These are phyloP conservation scores for Theileria equi DNA, from an alignment of 169 alveolate genomes.

Conservation along the genomic window DNA sequence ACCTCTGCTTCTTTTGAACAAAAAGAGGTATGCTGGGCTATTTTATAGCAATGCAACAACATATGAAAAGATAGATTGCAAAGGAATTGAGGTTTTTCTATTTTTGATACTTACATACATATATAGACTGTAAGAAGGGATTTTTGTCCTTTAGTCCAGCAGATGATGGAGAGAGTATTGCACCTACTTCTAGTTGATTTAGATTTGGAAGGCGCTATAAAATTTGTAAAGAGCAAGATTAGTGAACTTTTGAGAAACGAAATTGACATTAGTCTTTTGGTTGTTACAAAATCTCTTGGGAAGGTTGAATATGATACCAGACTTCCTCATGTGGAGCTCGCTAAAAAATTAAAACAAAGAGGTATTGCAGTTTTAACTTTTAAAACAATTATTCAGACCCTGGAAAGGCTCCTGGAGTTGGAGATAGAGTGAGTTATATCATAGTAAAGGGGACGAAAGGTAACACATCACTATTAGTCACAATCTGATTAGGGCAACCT, in stretches of 20 bases:
- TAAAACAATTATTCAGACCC: constrained; percentile 77
- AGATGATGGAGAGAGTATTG: constrained; percentile 89
- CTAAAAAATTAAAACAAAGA: constrained; percentile 91
- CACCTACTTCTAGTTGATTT: constrained; percentile 87
- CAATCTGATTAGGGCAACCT: constrained; percentile 71
- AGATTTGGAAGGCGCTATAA: constrained; percentile 89
- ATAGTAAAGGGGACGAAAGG: constrained; percentile 92
- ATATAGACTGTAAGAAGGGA: constrained; percentile 95
- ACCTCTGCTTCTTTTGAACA: constrained; percentile 94
- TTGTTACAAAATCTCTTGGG: constrained; percentile 95
- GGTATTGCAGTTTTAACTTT: constrained; percentile 6
- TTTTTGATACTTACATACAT: constrained; percentile 11
- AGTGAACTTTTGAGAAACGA: constrained; percentile 91
- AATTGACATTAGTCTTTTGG: constrained; percentile 94
- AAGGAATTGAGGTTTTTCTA: constrained; percentile 84
- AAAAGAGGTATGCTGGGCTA: constrained; percentile 96
- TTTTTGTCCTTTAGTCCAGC: constrained; percentile 93
- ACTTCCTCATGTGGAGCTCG: constrained; percentile 98
- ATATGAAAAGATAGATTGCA: constrained; percentile 95
- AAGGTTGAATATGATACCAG: constrained; percentile 91
- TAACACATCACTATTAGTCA: constrained; percentile 15
- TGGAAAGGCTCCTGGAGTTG: constrained; percentile 95
- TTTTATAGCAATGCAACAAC: constrained; percentile 92
- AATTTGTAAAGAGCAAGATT: constrained; percentile 74
- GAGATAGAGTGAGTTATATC: constrained; percentile 97